These are phyloP conservation scores for Barbarea vulgaris DNA, from an alignment of 345 rosid species.

Conservation along the genomic window DNA sequence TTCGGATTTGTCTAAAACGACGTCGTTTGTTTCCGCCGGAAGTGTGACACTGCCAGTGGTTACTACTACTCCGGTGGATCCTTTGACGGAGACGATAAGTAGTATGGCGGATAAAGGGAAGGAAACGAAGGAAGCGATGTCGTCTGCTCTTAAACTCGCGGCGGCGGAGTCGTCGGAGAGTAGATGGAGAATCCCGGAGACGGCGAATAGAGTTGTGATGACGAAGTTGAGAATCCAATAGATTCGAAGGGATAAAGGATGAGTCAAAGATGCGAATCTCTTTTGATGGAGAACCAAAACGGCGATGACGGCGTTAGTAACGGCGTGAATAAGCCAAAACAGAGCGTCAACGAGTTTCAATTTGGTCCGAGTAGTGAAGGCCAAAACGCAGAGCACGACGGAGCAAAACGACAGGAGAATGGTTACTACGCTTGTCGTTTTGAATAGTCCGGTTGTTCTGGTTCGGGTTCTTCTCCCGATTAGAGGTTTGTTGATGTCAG, in stretches of 20 bases:
- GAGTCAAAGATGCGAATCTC: slow-evolving; percentile 59
- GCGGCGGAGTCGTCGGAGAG: slow-evolving; percentile 37
- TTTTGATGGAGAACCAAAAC: slow-evolving; percentile 70
- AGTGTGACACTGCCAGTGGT: background rate
- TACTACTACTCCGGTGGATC: slow-evolving; percentile 62
- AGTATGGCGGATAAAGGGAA: slow-evolving; percentile 62
- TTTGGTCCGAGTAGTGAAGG: slow-evolving; percentile 45
- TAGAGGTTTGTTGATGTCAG: slow-evolving; percentile 63
- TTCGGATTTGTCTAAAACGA: slow-evolving; percentile 45
- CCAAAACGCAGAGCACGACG: slow-evolving; percentile 48
- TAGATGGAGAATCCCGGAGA: slow-evolving; percentile 60
- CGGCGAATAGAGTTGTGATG: slow-evolving; percentile 50
- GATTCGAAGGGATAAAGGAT: slow-evolving; percentile 65
- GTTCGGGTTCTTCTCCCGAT: slow-evolving; percentile 44
- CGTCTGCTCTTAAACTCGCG: slow-evolving; percentile 53
- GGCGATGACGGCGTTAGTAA: slow-evolving; percentile 63
- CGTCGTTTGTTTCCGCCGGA: slow-evolving; percentile 40
- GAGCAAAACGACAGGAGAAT: slow-evolving; percentile 54
- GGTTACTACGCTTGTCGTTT: slow-evolving; percentile 52
- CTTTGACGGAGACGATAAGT: slow-evolving; percentile 57
- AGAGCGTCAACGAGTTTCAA: slow-evolving; percentile 49
- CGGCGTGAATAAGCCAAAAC: slow-evolving; percentile 78
- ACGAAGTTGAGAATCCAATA: slow-evolving; percentile 62
- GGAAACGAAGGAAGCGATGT: slow-evolving; percentile 53
- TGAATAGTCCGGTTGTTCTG: slow-evolving; percentile 54